Evolutionary conservation across 225 moss, liverwort and hornwort genomes (phyloP).

Genomic region (Thuidium tamariscinum): DNA sequence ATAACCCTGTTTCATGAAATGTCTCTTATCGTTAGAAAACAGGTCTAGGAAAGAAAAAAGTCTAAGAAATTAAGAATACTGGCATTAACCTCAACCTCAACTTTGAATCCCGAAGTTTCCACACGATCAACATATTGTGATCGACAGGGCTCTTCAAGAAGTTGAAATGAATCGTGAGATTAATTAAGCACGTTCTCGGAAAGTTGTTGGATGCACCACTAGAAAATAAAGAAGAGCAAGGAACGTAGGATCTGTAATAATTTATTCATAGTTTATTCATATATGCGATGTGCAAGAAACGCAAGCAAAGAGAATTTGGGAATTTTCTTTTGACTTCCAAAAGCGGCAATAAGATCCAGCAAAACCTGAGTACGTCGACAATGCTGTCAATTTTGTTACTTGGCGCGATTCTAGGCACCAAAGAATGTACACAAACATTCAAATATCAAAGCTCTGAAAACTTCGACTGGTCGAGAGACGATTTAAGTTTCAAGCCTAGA

Average conservation of each 20-base stretch:
- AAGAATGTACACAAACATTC: neutral
- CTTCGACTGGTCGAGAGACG: neutral
- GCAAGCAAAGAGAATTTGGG: neutral
- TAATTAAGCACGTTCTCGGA: neutral
- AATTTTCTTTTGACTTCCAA: neutral
- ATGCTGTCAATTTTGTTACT: neutral
- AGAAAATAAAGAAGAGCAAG: neutral
- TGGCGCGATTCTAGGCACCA: no score
- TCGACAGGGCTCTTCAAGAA: no score
- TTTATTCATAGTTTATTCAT: neutral
- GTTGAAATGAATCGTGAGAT: neutral
- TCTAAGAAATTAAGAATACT: neutral
- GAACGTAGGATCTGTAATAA: neutral
- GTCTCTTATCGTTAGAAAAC: neutral
- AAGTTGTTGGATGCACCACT: neutral
- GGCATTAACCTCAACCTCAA: neutral
- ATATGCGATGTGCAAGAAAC: neutral
- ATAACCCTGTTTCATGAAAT: constrained; percentile 17
- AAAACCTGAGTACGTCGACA: neutral
- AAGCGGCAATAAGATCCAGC: neutral
- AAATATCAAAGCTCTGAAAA: neutral
- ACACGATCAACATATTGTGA: neutral
- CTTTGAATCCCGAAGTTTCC: neutral
- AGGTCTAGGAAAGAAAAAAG: no score
- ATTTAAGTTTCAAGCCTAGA: neutral